Base-by-base conservation (phyloP, 768 basidiomycete genomes). In the Lactarius quietus region DNA sequence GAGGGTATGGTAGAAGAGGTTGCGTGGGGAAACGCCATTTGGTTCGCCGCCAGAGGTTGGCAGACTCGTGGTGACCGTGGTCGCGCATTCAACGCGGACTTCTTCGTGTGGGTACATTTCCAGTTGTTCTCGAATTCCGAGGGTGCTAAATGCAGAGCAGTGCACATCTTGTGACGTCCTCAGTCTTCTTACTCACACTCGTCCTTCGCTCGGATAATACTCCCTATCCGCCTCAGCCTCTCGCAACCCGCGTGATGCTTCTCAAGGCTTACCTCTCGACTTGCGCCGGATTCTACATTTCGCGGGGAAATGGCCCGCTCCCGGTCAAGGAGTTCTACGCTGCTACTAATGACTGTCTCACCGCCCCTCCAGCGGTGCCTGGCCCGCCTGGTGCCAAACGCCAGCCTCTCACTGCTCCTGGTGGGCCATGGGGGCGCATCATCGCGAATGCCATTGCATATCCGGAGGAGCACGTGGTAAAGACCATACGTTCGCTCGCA, bases 121-220 rank as follows among this genome's bases (percentile, higher is more conserved):
- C 59, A 59, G 1, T 31, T 61, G 67, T 33, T 68, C 26, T 68
- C 71, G 45, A 55, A 20, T 28, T 29, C 17, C 20, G 38, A 57
- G 18, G 2, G 39, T 20, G 28, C 41, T n/a, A 38, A n/a, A 64
- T 10, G 2, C 5, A 29, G 14, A 6, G 1, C 48, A 90, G 87
- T 17, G 84, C 87, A 76, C 89, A 85, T 68, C 74, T 86, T 1
- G 81, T 89, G 41, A 92, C 89, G 0, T 88, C 87, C 4, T 78
- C 83, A 5, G 70, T 88, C 26, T 88, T 89, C 77, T 70, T 88
- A 33, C 78, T 84, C 0, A 82, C 86, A 1, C 62, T 85, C 51
- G 68, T 81, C 39, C 78, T 73, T 84, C 57, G 67, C 59, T 68
- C 71, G 69, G 59, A 70, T 61, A 26, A 70, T 69, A 6, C 48